Evolutionary conservation across 1,284 basidiomycete genomes (phyloP).

Genomic region (Ustilago trichophora): DNA sequence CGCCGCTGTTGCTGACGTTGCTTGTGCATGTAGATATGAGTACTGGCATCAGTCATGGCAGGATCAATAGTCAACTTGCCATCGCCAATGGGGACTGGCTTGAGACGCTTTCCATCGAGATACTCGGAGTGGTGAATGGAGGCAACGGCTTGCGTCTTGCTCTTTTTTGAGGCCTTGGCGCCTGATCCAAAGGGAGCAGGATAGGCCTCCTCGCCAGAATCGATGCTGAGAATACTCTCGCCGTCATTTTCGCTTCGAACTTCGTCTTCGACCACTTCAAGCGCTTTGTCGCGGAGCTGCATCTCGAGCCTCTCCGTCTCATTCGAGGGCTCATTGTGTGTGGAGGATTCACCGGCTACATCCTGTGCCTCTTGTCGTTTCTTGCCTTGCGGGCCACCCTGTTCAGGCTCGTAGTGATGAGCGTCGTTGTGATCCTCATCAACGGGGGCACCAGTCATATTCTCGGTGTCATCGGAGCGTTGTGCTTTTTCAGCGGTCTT

Average conservation of each 20-base stretch:
- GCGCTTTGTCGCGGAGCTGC: conserved; percentile 17
- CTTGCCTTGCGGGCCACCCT: conserved; percentile 26
- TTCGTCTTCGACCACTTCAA: conserved; percentile 27
- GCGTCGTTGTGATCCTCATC: conserved; percentile 14
- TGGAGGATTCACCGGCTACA: neutral
- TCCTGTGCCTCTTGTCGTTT: conserved; percentile 28
- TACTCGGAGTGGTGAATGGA: conserved; percentile 33
- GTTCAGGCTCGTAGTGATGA: conserved; percentile 27
- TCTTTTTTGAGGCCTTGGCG: neutral
- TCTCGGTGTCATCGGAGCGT: conserved; percentile 15
- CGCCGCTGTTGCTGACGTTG: conserved; percentile 15
- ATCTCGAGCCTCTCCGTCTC: conserved; percentile 34
- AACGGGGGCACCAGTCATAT: conserved; percentile 15
- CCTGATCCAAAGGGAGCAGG: conserved; percentile 47
- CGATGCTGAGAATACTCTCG: conserved; percentile 3
- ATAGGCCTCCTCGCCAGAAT: conserved; percentile 43
- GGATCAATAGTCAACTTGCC: conserved; percentile 21
- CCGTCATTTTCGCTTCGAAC: conserved; percentile 6
- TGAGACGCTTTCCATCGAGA: conserved; percentile 27
- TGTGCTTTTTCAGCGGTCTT: conserved; percentile 28
- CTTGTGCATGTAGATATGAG: conserved; percentile 17
- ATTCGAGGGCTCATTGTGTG: conserved; percentile 6
- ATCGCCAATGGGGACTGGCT: conserved; percentile 26
- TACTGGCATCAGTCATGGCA: conserved; percentile 33
- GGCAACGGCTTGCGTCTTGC: conserved; percentile 29